These are phyloP conservation scores for Digitaria exilis DNA, from an alignment of 202 grass and related monocot genomes.

Conservation along the genomic window DNA sequence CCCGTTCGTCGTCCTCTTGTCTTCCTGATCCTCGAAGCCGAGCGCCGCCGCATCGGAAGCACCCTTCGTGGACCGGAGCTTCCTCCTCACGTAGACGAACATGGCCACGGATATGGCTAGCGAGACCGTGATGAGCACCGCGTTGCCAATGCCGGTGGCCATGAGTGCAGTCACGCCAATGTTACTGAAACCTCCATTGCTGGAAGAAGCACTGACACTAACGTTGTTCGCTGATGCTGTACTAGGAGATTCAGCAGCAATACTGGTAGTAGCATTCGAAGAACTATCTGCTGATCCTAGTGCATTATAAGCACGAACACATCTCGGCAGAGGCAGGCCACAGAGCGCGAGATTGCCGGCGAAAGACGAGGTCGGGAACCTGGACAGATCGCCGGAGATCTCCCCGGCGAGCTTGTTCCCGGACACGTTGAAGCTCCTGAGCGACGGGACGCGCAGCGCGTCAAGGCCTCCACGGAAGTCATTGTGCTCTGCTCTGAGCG, in stretches of 20 bases:
- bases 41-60: slow-evolving; percentile 29
- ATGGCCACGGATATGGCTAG: slow-evolving; percentile 33
- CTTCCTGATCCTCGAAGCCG: slow-evolving; percentile 30
- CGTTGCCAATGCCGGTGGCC: slow-evolving; percentile 55
- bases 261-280: background rate
- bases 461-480: slow-evolving; percentile 47
- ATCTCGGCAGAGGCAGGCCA: slow-evolving; percentile 48
- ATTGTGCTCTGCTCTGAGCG: slow-evolving; percentile 55
- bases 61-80: slow-evolving; percentile 29
- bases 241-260: background rate
- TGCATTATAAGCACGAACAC: slow-evolving; percentile 20
- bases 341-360: slow-evolving; percentile 52
- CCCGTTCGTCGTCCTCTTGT: slow-evolving; percentile 6
- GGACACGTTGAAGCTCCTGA: slow-evolving; percentile 56
- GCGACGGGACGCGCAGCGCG: slow-evolving; percentile 32
- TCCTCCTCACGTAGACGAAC: slow-evolving; percentile 53
- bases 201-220: background rate
- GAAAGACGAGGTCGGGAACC: slow-evolving; percentile 56
- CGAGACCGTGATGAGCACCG: slow-evolving; percentile 43
- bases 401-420: slow-evolving; percentile 46
- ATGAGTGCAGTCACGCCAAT: slow-evolving; percentile 48
- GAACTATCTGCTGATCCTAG: slow-evolving; percentile 10
- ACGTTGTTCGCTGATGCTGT: background rate
- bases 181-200: slow-evolving; percentile 29
- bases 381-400: slow-evolving; percentile 40